Conservation (phyloP, 2,329 filamentous ascomycete species). For the Xylaria digitata region DNA sequence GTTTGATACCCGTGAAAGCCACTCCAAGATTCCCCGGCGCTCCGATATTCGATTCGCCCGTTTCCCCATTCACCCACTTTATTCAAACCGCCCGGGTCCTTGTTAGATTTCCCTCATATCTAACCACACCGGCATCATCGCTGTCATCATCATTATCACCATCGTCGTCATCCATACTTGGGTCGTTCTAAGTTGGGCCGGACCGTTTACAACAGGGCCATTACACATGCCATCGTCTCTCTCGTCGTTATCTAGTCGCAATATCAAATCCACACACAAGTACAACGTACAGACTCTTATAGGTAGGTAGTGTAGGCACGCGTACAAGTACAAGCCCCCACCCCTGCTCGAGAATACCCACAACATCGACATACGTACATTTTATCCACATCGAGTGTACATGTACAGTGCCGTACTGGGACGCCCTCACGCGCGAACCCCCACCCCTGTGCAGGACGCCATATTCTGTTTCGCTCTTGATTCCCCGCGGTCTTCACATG, state of each 20-base stretch:
- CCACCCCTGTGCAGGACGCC: constrained; percentile 18
- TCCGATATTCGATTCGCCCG: constrained; percentile 28
- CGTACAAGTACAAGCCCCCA: constrained; percentile 23
- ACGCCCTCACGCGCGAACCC: constrained; percentile 22
- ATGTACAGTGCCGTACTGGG: constrained; percentile 24
- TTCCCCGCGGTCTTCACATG: constrained; percentile 33
- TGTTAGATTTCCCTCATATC: constrained; percentile 27
- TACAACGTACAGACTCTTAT: constrained; percentile 32
- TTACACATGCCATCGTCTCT: neutral
- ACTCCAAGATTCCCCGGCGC: constrained; percentile 30
- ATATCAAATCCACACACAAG: constrained; percentile 26
- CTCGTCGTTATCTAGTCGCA: neutral
- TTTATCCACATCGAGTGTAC: constrained; percentile 31
- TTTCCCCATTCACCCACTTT: constrained; percentile 29
- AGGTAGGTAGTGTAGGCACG: constrained; percentile 15
- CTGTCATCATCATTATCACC: constrained; percentile 29
- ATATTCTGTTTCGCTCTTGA: constrained; percentile 3
- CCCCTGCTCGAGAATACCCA: constrained; percentile 27
- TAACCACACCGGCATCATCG: constrained; percentile 27
- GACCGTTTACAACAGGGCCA: neutral
- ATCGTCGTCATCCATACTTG: constrained; percentile 10
- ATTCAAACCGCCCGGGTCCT: constrained; percentile 25
- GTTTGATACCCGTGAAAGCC: constrained; percentile 19
- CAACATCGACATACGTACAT: constrained; percentile 20
- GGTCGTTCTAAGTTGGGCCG: constrained; percentile 1